These are phyloP conservation scores for Penicilliopsis zonata DNA, from an alignment of 495 filamentous ascomycete species.

Conservation along the genomic window DNA sequence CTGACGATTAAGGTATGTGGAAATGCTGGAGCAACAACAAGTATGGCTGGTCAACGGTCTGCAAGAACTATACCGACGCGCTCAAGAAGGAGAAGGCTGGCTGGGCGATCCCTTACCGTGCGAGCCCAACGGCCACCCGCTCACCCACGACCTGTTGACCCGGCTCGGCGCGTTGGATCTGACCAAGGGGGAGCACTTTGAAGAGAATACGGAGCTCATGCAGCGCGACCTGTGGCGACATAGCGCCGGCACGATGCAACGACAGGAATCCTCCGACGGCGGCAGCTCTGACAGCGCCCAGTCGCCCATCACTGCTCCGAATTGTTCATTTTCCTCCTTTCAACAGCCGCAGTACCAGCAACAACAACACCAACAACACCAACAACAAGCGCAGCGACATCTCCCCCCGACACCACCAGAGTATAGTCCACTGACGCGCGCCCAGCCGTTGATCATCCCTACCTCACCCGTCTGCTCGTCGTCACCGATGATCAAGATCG, in stretches of 20 bases:
- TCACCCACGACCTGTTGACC: constrained; percentile 54
- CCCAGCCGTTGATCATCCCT: too few species aligned
- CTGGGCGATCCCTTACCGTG: constrained; percentile 38
- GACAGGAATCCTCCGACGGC: constrained; percentile 39
- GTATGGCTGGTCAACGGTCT: constrained; percentile 48
- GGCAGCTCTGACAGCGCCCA: constrained; percentile 41
- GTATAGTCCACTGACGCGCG: constrained; percentile 20
- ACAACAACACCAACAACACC: constrained; percentile 3
- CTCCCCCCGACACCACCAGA: constrained; percentile 26
- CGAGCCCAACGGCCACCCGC: constrained; percentile 44
- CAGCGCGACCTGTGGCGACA: constrained; percentile 41
- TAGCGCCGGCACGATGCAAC: constrained; percentile 34
- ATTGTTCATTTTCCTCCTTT: constrained; percentile 26
- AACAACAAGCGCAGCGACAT: constrained; percentile 2
- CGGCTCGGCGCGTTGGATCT: constrained; percentile 43
- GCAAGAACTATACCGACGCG: constrained; percentile 46
- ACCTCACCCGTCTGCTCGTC: too few species aligned
- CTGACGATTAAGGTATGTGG: constrained; percentile 40
- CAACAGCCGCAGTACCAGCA: constrained; percentile 7
- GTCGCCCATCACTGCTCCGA: constrained; percentile 23
- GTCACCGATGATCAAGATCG: constrained; percentile 19
- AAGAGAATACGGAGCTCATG: constrained; percentile 43
- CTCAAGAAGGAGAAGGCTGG: constrained; percentile 40
- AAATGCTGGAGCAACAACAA: constrained; percentile 64
- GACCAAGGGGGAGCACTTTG: constrained; percentile 41